phyloP scores from a whole-genome alignment of 306 rosid species.

The Malus domestica region DNA sequence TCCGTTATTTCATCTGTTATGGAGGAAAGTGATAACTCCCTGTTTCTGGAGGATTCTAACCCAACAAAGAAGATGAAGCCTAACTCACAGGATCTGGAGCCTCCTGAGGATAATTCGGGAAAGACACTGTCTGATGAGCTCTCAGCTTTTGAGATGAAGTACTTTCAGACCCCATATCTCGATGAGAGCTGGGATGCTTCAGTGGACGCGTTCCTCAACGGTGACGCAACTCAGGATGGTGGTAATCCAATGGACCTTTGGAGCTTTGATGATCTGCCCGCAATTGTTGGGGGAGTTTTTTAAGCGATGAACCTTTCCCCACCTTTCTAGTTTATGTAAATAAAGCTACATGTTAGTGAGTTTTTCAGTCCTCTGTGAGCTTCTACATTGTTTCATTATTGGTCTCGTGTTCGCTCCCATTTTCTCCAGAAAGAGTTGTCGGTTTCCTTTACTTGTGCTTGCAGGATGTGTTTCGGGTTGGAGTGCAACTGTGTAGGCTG shows the following conservation, averaged over 20 bases:
- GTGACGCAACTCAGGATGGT: constrained; percentile 53
- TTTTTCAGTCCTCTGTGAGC: not conserved
- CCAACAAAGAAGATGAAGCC: constrained; percentile 37
- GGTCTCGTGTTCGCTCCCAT: not conserved
- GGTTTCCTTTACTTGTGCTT: constrained; percentile 15
- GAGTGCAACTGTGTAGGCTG: constrained; percentile 8
- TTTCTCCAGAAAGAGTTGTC: not conserved
- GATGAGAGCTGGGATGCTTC: constrained; percentile 67
- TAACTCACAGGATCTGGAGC: constrained; percentile 23
- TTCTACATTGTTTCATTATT: not conserved
- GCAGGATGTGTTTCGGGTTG: constrained; percentile 50
- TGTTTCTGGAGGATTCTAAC: constrained; percentile 40
- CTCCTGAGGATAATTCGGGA: constrained; percentile 22
- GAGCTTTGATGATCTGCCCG: constrained; percentile 72
- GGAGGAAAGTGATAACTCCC: constrained; percentile 40
- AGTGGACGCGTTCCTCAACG: constrained; percentile 42
- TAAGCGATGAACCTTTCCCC: constrained; percentile 25
- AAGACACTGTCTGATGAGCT: constrained; percentile 76
- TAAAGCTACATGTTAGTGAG: constrained; percentile 77
- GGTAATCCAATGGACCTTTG: constrained; percentile 64
- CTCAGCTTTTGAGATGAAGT: constrained; percentile 62
- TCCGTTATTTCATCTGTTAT: constrained; percentile 52
- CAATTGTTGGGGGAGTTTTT: constrained; percentile 45
- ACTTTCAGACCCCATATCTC: constrained; percentile 50
- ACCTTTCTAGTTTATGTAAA: constrained; percentile 52